A percentile compares a stretch with the other conserved stretches of the same genome.
Conservation (phyloP, 805 yeast genomes). For the Starmerella lactis-condensi region DNA sequence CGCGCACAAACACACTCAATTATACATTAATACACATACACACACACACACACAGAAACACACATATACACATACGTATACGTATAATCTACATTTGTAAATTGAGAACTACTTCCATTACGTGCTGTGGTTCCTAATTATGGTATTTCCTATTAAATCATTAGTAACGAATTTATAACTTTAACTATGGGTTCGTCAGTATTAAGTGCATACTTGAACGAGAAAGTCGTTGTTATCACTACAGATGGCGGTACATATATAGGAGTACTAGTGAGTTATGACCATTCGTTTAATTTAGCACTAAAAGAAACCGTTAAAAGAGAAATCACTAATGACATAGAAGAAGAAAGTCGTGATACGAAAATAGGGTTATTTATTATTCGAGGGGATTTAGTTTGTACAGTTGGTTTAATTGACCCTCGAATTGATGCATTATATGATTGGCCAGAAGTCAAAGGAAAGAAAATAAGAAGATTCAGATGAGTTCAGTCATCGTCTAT, state of each 20-base stretch:
- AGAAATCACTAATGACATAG: constrained; percentile 11
- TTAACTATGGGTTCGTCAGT: constrained; percentile 4
- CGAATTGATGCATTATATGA: constrained; percentile 20
- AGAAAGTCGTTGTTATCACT: constrained; percentile 19
- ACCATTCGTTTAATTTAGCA: constrained; percentile 23
- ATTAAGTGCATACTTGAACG: constrained; percentile 16
- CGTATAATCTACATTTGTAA: constrained; percentile 31
- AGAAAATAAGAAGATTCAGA: constrained; percentile 8
- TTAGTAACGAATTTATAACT: neutral
- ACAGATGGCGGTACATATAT: constrained; percentile 22
- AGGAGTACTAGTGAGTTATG: constrained; percentile 24
- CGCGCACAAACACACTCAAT: too few relatives aligned
- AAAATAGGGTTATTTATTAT: constrained; percentile 22
- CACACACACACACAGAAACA: too few relatives aligned
- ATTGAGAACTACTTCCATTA: neutral
- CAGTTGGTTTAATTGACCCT: constrained; percentile 21
- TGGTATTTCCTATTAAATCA: too few relatives aligned
- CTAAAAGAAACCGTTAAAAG: constrained; percentile 20
- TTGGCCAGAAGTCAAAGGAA: constrained; percentile 21
- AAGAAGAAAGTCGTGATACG: constrained; percentile 15
- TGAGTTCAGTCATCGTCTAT: too few relatives aligned
- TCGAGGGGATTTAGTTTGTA: constrained; percentile 23
- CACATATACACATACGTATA: too few relatives aligned
- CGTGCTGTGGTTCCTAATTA: too few relatives aligned
- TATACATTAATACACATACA: too few relatives aligned